Percentiles rank a stretch among this genome's conserved stretches.
These are phyloP conservation scores for Epicoccum nigrum DNA, from an alignment of 2,329 filamentous ascomycete species.

Conservation along the genomic window DNA sequence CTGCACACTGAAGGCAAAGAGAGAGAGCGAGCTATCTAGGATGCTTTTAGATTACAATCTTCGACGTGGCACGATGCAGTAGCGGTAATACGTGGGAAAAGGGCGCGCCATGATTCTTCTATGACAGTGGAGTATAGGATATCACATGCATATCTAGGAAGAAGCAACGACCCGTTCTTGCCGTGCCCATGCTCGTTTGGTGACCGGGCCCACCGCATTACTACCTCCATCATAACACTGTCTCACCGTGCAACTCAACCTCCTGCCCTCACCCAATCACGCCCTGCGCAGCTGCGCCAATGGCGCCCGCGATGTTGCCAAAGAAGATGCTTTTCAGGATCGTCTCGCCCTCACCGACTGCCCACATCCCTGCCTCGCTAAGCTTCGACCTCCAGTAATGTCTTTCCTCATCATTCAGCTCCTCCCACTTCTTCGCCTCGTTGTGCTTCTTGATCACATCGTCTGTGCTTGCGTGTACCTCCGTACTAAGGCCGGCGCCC, in stretches of 20 bases:
- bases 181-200: constrained; percentile 10
- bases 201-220: constrained; percentile 9
- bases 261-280: constrained; percentile 31
- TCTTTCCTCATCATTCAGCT: constrained; percentile 68
- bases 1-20: too few relatives aligned
- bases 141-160: constrained; percentile 5
- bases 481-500: constrained; percentile 48
- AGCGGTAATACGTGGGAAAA: too few relatives aligned
- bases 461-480: constrained; percentile 46
- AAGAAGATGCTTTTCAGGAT: constrained; percentile 81
- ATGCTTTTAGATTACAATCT: too few relatives aligned
- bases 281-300: constrained; percentile 44
- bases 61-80: too few relatives aligned
- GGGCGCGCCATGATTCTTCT: too few relatives aligned
- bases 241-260: neutral
- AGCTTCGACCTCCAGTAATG: constrained; percentile 73
- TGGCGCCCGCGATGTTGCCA: constrained; percentile 70
- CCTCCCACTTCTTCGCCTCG: constrained; percentile 70
- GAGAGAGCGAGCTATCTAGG: too few relatives aligned
- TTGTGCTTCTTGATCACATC: constrained; percentile 48
- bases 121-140: too few relatives aligned
- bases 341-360: constrained; percentile 76
- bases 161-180: neutral
- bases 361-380: constrained; percentile 75
- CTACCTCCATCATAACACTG: neutral